Base-by-base conservation (phyloP, 257 asterid species). In the Solanum stenotomum region DNA sequence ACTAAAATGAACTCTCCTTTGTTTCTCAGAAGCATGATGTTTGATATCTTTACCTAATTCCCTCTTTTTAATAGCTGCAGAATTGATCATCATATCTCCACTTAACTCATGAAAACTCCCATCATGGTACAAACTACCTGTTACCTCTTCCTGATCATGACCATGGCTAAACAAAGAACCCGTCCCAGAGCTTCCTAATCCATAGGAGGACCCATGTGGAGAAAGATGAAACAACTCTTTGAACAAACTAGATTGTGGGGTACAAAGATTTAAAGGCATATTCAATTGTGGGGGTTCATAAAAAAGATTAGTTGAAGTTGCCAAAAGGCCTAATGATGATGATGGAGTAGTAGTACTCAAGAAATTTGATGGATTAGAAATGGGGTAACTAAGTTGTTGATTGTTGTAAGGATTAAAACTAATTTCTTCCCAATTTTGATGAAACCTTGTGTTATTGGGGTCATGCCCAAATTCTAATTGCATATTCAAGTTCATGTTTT, bases 21-120 rank as follows among this genome's bases (percentile, higher is more conserved):
- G 95, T 92, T 90, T 96, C 89, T 95, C 99, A n/a, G 99, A 94
- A 12, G 96, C 88, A 65, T 72, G 94, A 86, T 95, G 98, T 85
- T 96, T 94, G 10, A 91, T 89, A 33, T 90, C 94, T 81, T 93
- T 96, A 3, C 94, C 95, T 56, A 63, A 63, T 63, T 92, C 92
- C 68, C 92, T 89, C 13, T 90, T 93, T 49, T 91, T 92, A 22
- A 22, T 75, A 5, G 89, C 93, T 13, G 88, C 71, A 81, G 91
- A 90, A 6, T 79, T 59, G 25, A 59, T 44, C 84, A 92, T 93
- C 91, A 96, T 92, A n/a, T 94, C 96, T 1, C 93, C 93, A 18
- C 90, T 77, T 42, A 97, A 94, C 89, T 95, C 98, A 46, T 93
- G 93, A 76, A 92, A 92, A 37, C 96, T 95, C 25, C 92, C 94